Evolutionary conservation across 1,284 basidiomycete species (phyloP), one percentile per base, ranked within the genome.

Genomic region (Inonotus obliquus): DNA sequence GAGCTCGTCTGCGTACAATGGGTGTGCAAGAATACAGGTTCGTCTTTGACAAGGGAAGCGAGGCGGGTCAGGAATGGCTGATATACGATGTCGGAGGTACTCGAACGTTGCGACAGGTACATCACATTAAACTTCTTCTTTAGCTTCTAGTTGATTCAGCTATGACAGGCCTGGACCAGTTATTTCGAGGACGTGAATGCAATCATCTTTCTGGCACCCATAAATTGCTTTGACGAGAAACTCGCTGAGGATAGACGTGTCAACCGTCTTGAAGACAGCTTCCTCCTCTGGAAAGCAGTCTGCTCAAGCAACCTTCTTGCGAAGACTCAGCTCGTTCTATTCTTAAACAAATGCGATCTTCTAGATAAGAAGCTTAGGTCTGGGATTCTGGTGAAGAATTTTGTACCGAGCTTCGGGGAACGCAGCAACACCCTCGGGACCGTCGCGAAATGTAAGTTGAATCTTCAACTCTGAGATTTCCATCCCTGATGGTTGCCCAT

Each of bases 311-410:
- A 83, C 71, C 78, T 91, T 4, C 78, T 91, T 0, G 84, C 83
- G 17, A 82, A 81, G 61, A 87, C 89, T 48, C 86, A 90, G 67
- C 76, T 91, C 37, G 84, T 91, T 54, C 78, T 91, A 27, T 91
- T 91, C 76, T 78, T 91, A 59, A 91, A 91, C 75, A 91, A 91
- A 67, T 91, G 89, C 67, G 89, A 91, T 71, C 84, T 91, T 60
- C 74, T 91, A 49, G 82, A 85, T 54, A 69, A 76, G 60, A 91
- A 91, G 73, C 74, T 91, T 38, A 75, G 77, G 14, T 73, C 81
- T 1, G 89, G 89, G 17, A 77, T 86, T 39, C 76, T 77, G 57
- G 70, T 91, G 58, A 72, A 81, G 60, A 84, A 86, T 72, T 91
- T 90, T 66, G 83, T 91, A 60, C 80, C 84, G 63, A 89, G 83